Evolutionary conservation across 805 yeast genomes (phyloP), one percentile per base, ranked within the genome.

Genomic region (Metschnikowia continentalis): DNA sequence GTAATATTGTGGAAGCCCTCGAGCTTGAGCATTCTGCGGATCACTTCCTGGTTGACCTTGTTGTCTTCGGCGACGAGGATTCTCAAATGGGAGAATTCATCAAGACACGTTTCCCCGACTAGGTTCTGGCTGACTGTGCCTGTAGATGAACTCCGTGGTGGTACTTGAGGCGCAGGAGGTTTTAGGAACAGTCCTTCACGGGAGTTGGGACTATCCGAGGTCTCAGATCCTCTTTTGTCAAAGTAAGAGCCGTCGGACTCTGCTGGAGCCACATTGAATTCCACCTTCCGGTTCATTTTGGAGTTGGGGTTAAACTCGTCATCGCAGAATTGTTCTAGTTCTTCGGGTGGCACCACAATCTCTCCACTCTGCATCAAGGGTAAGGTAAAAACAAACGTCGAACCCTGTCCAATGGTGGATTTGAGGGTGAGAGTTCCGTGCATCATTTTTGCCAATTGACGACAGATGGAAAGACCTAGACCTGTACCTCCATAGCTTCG

Each of bases 401-500:
- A 86, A 0, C 99, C 99, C 22, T 80, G 76, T 0, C 96, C 97
- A 19, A 88, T 78, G 26, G 78, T 75, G 0, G 96, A 86, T 50
- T 85, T 78, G 46, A 94, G 67, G 2, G 82, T 79, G 68, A 94
- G 79, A 0, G 90, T 82, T 50, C 99, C 97, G 51, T 83, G 79
- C 98, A 92, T 92, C 82, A 91, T 81, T 35, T 78, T 80, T 0
- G 97, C 96, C 53, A 94, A 78, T 67, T 92, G 97, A 52, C 89
- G 77, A 69, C 97, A 94, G 61, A 92, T 92, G 0, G 84, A 78
- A 41, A 92, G 77, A 1, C 99, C 99, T 44, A 92, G 74, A 2
- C 98, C 99, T 0, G 97, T 94, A 58, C 99, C 99, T 52, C 98
- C 97, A 63, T 87, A 85, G 51, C 91, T 88, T 62, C 96, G 78